A percentile compares a stretch with the other conserved stretches of the same genome.
Conservation (phyloP, 2,329 filamentous ascomycete species). For the Alternaria sp. region DNA sequence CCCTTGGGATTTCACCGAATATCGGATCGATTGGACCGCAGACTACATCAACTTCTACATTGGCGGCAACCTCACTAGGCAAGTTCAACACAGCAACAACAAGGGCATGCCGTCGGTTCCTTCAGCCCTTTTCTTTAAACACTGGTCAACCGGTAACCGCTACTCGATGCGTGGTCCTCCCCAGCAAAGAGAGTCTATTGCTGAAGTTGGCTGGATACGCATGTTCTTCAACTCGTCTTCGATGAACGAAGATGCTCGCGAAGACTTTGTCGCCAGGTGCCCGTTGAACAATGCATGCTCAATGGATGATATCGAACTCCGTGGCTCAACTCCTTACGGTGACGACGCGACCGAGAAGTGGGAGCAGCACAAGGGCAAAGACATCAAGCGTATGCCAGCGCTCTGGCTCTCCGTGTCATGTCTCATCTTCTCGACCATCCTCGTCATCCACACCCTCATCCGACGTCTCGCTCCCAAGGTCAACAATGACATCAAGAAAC, state of each 20-base stretch:
- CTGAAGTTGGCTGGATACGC: constrained; percentile 58
- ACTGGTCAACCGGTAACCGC: constrained; percentile 59
- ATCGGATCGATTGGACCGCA: constrained; percentile 59
- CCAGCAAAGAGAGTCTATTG: constrained; percentile 44
- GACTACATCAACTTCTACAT: constrained; percentile 56
- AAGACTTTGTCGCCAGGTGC: constrained; percentile 14
- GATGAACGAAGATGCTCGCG: constrained; percentile 35
- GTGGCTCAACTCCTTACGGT: constrained; percentile 42
- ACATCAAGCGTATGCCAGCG: constrained; percentile 40
- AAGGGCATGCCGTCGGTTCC: constrained; percentile 53
- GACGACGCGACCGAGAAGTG: constrained; percentile 36
- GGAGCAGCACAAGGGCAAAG: constrained; percentile 39
- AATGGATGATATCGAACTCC: constrained; percentile 47
- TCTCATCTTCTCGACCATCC: constrained; percentile 38
- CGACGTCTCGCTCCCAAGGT: constrained; percentile 28
- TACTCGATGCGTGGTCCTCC: constrained; percentile 59
- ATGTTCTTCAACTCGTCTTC: constrained; percentile 61
- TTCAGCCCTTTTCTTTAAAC: constrained; percentile 56
- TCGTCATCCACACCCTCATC: constrained; percentile 44
- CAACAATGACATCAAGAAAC: constrained; percentile 8
- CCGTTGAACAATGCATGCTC: constrained; percentile 41
- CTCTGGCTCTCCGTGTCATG: constrained; percentile 46
- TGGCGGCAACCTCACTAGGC: constrained; percentile 49
- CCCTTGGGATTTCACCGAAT: constrained; percentile 58
- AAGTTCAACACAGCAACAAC: constrained; percentile 45